These are phyloP conservation scores for Kwoniella shandongensis DNA, from an alignment of 768 basidiomycete species.

Conservation along the genomic window DNA sequence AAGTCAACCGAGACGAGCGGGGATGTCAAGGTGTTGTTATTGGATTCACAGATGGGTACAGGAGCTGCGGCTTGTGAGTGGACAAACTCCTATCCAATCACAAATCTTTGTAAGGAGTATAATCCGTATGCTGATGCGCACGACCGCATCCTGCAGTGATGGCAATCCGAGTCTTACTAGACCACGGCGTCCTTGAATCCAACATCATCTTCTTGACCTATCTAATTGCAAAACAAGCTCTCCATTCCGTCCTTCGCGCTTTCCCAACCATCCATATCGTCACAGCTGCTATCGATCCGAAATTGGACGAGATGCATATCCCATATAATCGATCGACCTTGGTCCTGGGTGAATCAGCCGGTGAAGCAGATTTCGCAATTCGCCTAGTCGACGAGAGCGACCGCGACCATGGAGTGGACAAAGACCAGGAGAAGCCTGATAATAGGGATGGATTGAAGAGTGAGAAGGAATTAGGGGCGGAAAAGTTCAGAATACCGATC, in stretches of 20 bases:
- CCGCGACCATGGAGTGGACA: conserved; percentile 46
- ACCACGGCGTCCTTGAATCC: conserved; percentile 72
- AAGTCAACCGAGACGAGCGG: conserved; percentile 66
- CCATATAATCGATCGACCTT: conserved; percentile 22
- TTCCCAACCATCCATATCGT: conserved; percentile 85
- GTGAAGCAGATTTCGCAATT: conserved; percentile 46
- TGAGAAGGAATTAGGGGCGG: conserved; percentile 10
- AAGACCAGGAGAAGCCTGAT: conserved; percentile 54
- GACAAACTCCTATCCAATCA: neutral
- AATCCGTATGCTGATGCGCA: neutral
- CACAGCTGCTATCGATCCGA: conserved; percentile 77
- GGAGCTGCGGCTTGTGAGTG: conserved; percentile 62
- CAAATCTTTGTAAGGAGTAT: neutral
- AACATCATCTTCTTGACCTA: conserved; percentile 84
- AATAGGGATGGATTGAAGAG: conserved; percentile 48
- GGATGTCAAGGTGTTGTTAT: conserved; percentile 76
- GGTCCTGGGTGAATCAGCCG: conserved; percentile 41
- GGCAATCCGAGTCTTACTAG: conserved; percentile 88
- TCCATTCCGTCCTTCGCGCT: conserved; percentile 72
- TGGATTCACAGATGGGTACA: conserved; percentile 93
- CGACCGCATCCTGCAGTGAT: conserved; percentile 65
- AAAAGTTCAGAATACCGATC: conserved; percentile 29
- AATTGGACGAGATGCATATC: conserved; percentile 62
- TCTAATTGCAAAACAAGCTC: conserved; percentile 78
- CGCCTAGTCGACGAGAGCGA: conserved; percentile 1